Evolutionary conservation across 1,284 basidiomycete genomes (phyloP).

Genomic region (Rhodotorula mucilaginosa): DNA sequence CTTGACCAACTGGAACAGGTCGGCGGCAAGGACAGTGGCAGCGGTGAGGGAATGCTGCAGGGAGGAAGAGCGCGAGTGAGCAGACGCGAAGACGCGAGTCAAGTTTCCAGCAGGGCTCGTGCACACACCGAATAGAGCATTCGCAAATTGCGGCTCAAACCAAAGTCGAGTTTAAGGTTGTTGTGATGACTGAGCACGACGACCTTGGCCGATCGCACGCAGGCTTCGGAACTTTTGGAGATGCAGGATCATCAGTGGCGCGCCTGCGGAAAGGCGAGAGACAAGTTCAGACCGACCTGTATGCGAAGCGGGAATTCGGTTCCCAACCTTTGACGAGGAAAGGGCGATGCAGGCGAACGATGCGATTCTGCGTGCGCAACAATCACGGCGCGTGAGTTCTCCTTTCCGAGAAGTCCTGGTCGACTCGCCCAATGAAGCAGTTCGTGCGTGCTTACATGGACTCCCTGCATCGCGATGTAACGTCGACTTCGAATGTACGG

Average conservation of each 20-base stretch:
- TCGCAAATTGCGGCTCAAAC: constrained; percentile 20
- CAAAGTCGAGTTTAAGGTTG: constrained; percentile 16
- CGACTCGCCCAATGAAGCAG: neutral
- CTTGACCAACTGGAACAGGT: constrained; percentile 25
- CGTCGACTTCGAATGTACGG: constrained; percentile 14
- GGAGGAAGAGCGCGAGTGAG: neutral
- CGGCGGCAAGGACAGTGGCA: constrained; percentile 32
- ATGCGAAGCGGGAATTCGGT: constrained; percentile 9
- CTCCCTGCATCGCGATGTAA: constrained; percentile 20
- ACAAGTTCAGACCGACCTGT: neutral
- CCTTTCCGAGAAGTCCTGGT: neutral
- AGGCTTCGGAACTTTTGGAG: constrained; percentile 16
- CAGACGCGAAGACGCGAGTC: too few relatives aligned
- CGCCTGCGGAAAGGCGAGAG: too few relatives aligned
- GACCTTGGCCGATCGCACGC: constrained; percentile 22
- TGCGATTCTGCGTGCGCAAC: constrained; percentile 18
- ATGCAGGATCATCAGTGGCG: neutral
- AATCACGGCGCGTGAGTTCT: too few relatives aligned
- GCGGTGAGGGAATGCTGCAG: constrained; percentile 12
- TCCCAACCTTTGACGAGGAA: constrained; percentile 32
- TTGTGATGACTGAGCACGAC: constrained; percentile 25
- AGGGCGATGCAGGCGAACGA: constrained; percentile 30
- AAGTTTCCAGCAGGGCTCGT: neutral
- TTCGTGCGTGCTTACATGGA: constrained; percentile 1
- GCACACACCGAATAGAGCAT: constrained; percentile 22